These are phyloP conservation scores for Candida tammaniensis DNA, from an alignment of 805 yeast species.

Conservation along the genomic window DNA sequence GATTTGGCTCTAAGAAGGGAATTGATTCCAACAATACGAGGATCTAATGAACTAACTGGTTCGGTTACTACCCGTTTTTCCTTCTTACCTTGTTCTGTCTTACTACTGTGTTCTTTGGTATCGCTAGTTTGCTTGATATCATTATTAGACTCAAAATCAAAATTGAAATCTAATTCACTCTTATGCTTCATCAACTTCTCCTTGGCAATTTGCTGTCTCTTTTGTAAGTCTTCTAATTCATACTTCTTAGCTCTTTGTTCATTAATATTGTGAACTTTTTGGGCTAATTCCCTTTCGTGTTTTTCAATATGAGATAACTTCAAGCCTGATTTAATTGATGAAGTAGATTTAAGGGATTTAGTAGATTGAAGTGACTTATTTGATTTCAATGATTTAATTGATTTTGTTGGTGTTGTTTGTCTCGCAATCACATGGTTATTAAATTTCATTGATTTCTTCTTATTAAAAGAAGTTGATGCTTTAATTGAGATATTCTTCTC, in stretches of 20 bases:
- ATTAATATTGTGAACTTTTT: too few species aligned
- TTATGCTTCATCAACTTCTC: slow-evolving; percentile 21
- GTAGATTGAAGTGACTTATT: slow-evolving; percentile 1
- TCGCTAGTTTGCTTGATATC: too few species aligned
- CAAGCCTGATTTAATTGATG: slow-evolving; percentile 1
- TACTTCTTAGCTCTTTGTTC: too few species aligned
- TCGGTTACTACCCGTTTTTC: slow-evolving; percentile 21
- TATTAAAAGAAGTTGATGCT: slow-evolving; percentile 34
- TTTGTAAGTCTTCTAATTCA: slow-evolving; percentile 4
- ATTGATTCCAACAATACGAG: slow-evolving; percentile 22
- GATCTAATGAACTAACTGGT: slow-evolving; percentile 35
- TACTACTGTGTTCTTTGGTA: too few species aligned
- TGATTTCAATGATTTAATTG: slow-evolving; percentile 12
- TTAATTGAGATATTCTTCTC: too few species aligned
- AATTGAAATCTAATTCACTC: slow-evolving; percentile 8
- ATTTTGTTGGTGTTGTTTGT: slow-evolving; percentile 18
- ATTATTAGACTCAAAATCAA: too few species aligned
- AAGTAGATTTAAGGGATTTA: slow-evolving; percentile 1
- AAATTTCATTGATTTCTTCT: slow-evolving; percentile 24
- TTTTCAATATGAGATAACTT: slow-evolving; percentile 7
- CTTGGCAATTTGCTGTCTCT: slow-evolving; percentile 25
- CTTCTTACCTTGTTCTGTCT: too few species aligned
- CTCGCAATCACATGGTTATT: slow-evolving; percentile 24
- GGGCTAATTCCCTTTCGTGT: slow-evolving; percentile 20
- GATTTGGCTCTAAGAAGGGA: slow-evolving; percentile 36